Evolutionary conservation across 306 rosid genomes (phyloP).

Genomic region (Acmispon strigosus): DNA sequence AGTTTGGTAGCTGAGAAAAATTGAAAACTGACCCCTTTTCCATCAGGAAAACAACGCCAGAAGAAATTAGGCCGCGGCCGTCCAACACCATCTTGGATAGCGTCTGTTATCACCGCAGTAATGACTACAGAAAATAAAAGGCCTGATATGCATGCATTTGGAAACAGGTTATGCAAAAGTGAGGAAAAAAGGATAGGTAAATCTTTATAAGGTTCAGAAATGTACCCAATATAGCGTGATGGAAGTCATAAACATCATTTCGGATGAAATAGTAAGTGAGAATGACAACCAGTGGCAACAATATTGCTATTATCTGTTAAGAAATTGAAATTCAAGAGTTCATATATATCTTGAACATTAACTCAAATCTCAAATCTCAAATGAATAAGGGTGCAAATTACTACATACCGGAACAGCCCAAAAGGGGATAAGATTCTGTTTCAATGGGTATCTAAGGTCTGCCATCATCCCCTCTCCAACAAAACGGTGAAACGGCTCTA

Average conservation of each 20-base stretch:
- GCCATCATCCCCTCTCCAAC: slow-evolving; percentile 86
- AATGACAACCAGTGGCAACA: slow-evolving; percentile 57
- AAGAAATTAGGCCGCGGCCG: slow-evolving; percentile 95
- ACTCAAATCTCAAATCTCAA: too few relatives aligned
- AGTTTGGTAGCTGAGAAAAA: not conserved
- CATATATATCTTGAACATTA: slow-evolving; percentile 17
- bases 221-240: slow-evolving; percentile 78
- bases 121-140: slow-evolving; percentile 75
- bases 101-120: slow-evolving; percentile 81
- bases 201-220: slow-evolving; percentile 7
- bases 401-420: slow-evolving; percentile 87
- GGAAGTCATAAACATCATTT: slow-evolving; percentile 79
- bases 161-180: not conserved
- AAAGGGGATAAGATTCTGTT: slow-evolving; percentile 72
- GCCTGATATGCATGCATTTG: slow-evolving; percentile 46
- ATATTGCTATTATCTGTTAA: slow-evolving; percentile 61
- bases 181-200: slow-evolving; percentile 7
- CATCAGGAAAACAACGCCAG: slow-evolving; percentile 97
- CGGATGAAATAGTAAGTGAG: slow-evolving; percentile 58
- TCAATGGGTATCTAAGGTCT: slow-evolving; percentile 71
- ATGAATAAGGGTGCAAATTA: not conserved
- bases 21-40: slow-evolving; percentile 55
- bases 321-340: slow-evolving; percentile 4
- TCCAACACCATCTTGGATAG: slow-evolving; percentile 90
- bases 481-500: slow-evolving; percentile 85